phyloP scores from a whole-genome alignment of 805 yeast species.

The Teunomyces atbi region DNA sequence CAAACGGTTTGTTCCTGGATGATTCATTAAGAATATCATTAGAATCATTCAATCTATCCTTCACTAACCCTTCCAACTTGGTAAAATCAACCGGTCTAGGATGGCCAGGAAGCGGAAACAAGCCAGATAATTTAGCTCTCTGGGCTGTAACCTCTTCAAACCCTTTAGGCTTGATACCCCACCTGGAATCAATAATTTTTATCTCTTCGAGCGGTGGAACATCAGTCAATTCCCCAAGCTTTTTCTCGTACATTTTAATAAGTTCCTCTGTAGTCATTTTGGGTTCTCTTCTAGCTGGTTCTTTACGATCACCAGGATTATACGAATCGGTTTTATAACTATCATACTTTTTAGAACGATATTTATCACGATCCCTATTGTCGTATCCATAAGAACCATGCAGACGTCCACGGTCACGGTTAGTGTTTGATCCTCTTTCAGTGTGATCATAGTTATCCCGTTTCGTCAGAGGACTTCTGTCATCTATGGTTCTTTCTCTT shows the following conservation, averaged over 20 bases:
- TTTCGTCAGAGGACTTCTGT: neutral
- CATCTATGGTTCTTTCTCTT: conserved; percentile 6
- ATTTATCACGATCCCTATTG: neutral
- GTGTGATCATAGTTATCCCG: conserved; percentile 3
- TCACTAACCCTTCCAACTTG: conserved; percentile 38
- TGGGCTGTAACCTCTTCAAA: conserved; percentile 74
- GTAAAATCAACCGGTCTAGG: conserved; percentile 46
- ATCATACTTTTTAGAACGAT: conserved; percentile 2
- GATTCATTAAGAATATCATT: conserved; percentile 32
- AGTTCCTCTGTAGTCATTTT: conserved; percentile 16
- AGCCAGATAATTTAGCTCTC: conserved; percentile 73
- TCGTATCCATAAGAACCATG: conserved; percentile 1
- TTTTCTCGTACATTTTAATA: conserved; percentile 21
- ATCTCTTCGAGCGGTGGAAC: conserved; percentile 52
- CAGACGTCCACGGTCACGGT: conserved; percentile 1
- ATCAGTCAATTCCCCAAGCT: conserved; percentile 32
- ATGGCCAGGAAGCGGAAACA: conserved; percentile 73
- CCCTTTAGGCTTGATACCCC: conserved; percentile 74
- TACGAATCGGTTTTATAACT: neutral
- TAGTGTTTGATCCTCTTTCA: neutral
- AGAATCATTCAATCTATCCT: conserved; percentile 30
- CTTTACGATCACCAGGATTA: neutral
- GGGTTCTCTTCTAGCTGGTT: neutral
- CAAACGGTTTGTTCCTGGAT: conserved; percentile 38
- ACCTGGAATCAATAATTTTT: conserved; percentile 49